Conservation (phyloP, 2,329 filamentous ascomycete species). For the Neurospora sp. region DNA sequence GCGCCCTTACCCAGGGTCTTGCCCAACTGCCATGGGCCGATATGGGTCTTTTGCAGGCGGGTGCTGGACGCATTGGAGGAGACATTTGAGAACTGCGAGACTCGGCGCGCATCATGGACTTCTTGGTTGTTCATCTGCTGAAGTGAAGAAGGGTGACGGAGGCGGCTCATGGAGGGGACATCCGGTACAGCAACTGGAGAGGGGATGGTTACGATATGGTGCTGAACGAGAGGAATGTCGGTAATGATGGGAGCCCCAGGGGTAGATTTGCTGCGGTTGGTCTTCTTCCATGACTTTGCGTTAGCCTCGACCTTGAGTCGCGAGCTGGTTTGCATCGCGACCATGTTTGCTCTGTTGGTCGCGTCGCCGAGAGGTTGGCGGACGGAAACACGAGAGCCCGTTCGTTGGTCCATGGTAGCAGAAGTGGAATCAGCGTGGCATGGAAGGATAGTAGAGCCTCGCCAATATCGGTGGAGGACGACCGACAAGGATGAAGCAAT, state of each 20-base stretch:
- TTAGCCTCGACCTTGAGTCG: not conserved
- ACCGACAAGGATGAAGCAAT: not conserved
- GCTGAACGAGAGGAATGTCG: not conserved
- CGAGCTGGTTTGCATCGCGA: slow-evolving; percentile 1
- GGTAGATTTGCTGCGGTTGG: not conserved
- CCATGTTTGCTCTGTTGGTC: slow-evolving; percentile 20
- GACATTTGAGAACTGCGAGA: slow-evolving; percentile 28
- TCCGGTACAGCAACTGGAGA: not conserved
- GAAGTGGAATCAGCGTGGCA: not conserved
- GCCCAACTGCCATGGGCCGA: slow-evolving; percentile 90
- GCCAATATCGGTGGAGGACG: not conserved
- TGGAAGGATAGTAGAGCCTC: not conserved
- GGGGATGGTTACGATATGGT: not conserved
- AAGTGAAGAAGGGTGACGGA: not conserved
- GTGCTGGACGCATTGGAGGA: slow-evolving; percentile 25
- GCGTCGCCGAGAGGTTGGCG: slow-evolving; percentile 23
- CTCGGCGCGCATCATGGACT: slow-evolving; percentile 23
- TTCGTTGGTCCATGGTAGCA: slow-evolving; percentile 17
- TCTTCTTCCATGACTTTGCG: not conserved
- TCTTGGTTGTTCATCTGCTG: not conserved
- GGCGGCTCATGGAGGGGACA: not conserved
- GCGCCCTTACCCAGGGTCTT: slow-evolving; percentile 83
- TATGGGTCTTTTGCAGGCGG: slow-evolving; percentile 52
- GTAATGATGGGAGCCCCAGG: not conserved
- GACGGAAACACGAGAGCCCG: slow-evolving; percentile 8